Conservation (phyloP, 75 land plant genomes). For the Cunninghamia lanceolata region DNA sequence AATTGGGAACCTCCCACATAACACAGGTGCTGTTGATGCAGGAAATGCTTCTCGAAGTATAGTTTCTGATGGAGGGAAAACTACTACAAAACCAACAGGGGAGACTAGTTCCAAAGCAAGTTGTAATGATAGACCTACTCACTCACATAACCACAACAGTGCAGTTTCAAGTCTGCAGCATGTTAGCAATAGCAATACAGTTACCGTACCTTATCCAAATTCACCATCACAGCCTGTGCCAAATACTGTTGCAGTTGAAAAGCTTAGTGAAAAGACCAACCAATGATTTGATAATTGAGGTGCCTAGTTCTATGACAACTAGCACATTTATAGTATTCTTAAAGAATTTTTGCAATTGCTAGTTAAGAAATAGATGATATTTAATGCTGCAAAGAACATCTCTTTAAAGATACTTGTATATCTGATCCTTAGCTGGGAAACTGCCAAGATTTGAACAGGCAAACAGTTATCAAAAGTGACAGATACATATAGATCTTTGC, state of each 20-base stretch:
- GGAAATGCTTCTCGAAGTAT: background rate
- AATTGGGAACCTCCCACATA: background rate
- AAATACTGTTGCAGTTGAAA: constrained; percentile 4
- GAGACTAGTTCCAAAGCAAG: background rate
- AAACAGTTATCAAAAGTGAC: background rate
- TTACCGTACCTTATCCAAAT: background rate
- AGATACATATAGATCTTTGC: background rate
- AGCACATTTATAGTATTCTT: background rate
- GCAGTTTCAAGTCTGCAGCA: constrained; percentile 4
- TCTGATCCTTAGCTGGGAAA: background rate
- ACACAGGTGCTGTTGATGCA: background rate
- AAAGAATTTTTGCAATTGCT: background rate
- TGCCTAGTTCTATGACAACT: background rate
- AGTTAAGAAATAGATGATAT: background rate
- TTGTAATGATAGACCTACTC: background rate
- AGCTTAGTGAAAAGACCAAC: background rate
- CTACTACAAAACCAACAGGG: background rate
- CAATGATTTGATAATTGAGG: background rate
- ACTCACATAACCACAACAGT: background rate
- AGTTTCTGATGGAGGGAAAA: background rate
- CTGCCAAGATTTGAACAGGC: background rate
- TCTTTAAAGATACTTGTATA: background rate
- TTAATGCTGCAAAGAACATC: background rate
- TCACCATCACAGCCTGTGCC: background rate
- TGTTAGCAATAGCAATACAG: constrained; percentile 4